Percentiles rank a stretch among this genome's conserved stretches.
Evolutionary conservation across 2,329 filamentous ascomycete genomes (phyloP).

Genomic region (Cladosporium sp.): DNA sequence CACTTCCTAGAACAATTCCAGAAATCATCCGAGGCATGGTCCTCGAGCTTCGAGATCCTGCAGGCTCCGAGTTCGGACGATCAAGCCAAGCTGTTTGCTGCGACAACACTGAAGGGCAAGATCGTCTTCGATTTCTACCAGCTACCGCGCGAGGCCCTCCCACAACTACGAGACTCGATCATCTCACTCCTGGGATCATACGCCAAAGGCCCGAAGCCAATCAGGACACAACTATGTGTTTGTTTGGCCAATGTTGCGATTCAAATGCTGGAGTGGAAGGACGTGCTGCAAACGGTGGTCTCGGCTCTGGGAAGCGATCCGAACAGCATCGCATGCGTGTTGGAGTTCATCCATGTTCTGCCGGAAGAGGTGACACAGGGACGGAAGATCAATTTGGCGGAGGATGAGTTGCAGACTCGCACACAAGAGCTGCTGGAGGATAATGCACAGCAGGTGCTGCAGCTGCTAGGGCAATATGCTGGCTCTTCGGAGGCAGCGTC

Average conservation of each 20-base stretch:
- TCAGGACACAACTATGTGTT: constrained; percentile 84
- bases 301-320: constrained; percentile 68
- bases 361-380: constrained; percentile 99
- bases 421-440: constrained; percentile 85
- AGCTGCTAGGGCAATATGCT: constrained; percentile 81
- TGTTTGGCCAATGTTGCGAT: constrained; percentile 92
- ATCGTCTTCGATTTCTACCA: constrained; percentile 95
- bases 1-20: constrained; percentile 91
- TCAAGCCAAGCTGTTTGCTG: constrained; percentile 89
- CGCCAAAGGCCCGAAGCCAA: constrained; percentile 69
- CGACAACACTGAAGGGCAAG: constrained; percentile 97
- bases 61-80: constrained; percentile 68
- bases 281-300: constrained; percentile 79
- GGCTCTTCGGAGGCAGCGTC: constrained; percentile 86
- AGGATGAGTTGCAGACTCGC: constrained; percentile 85
- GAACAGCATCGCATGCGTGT: constrained; percentile 74
- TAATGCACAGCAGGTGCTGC: constrained; percentile 82
- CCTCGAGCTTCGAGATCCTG: constrained; percentile 75
- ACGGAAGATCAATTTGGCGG: constrained; percentile 97
- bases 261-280: constrained; percentile 92
- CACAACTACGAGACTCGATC: constrained; percentile 75
- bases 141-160: constrained; percentile 67
- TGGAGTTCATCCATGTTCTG: constrained; percentile 94
- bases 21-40: constrained; percentile 95
- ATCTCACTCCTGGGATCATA: constrained; percentile 75